Evolutionary conservation across 768 basidiomycete species (phyloP).

Genomic region (Boletus rubroflammeus): DNA sequence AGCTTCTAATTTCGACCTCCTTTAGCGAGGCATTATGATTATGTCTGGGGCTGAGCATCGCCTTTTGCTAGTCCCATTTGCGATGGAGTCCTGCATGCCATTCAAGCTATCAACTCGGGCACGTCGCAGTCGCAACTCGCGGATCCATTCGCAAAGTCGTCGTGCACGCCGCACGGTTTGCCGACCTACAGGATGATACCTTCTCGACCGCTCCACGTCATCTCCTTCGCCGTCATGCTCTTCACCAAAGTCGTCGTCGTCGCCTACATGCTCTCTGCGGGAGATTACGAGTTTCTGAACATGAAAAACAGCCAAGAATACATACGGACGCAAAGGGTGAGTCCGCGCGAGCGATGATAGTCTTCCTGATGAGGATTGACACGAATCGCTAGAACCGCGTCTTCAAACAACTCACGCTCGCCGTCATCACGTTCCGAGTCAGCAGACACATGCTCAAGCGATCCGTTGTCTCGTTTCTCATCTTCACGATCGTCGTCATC

Average conservation of each 20-base stretch:
- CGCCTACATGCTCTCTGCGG: conserved; percentile 19
- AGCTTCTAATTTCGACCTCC: background rate
- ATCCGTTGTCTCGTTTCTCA: conserved; percentile 28
- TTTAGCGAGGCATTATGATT: conserved; percentile 3
- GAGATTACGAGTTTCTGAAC: conserved; percentile 14
- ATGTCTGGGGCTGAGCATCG: conserved; percentile 5
- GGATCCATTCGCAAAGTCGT: background rate
- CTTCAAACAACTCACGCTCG: conserved; percentile 23
- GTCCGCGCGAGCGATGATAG: background rate
- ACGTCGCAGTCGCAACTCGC: background rate
- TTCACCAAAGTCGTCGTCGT: conserved; percentile 19
- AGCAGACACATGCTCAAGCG: conserved; percentile 28
- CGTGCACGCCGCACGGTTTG: background rate
- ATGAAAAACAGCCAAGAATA: conserved; percentile 20
- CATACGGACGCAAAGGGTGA: conserved; percentile 18
- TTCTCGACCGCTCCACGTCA: conserved; percentile 10
- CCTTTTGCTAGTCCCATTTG: conserved; percentile 2
- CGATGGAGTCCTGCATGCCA: background rate
- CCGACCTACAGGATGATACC: conserved; percentile 14
- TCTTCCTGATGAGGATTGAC: background rate
- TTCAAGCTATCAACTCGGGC: background rate
- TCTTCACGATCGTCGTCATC: conserved; percentile 30
- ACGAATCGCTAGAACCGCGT: conserved; percentile 15
- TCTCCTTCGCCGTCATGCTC: conserved; percentile 17
- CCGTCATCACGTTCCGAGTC: conserved; percentile 28